These are phyloP conservation scores for Trichosanthes cucumerina DNA, from an alignment of 306 rosid species.

Conservation along the genomic window DNA sequence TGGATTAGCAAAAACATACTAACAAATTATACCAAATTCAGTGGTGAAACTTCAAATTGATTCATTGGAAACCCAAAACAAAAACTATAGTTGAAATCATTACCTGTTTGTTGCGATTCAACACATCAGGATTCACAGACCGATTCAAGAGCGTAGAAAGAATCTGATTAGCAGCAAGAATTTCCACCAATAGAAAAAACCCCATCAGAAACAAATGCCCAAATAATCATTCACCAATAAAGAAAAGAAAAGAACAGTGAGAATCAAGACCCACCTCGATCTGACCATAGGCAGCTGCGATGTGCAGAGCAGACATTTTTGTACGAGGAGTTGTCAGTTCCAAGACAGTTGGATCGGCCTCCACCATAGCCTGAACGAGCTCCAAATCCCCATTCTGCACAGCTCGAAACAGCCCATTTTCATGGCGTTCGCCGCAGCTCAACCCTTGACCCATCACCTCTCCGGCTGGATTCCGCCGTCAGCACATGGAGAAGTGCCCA, in stretches of 20 bases:
- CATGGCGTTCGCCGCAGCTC: conserved; percentile 40
- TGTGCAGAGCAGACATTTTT: conserved; percentile 51
- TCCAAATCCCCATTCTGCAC: conserved; percentile 55
- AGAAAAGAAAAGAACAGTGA: background rate
- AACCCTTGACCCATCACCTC: conserved; percentile 72
- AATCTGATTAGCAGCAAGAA: conserved; percentile 33
- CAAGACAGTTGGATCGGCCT: conserved; percentile 35
- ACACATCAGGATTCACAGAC: conserved; percentile 40
- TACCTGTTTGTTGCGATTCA: conserved; percentile 74
- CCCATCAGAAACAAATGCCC: conserved; percentile 8
- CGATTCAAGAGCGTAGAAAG: conserved; percentile 55
- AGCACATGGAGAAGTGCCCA: conserved; percentile 15
- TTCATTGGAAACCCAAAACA: background rate
- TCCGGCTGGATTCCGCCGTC: background rate
- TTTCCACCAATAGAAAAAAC: background rate
- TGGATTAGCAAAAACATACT: background rate
- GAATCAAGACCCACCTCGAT: conserved; percentile 46
- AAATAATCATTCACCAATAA: background rate
- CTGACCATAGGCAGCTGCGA: conserved; percentile 71
- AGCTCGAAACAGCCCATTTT: conserved; percentile 41
- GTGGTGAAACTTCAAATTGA: background rate
- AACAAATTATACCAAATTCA: background rate
- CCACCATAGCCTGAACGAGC: conserved; percentile 28
- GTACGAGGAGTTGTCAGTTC: conserved; percentile 29
- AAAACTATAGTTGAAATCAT: background rate